phyloP scores from a whole-genome alignment of 2,329 filamentous ascomycete species.

The Helminthosporium solani region DNA sequence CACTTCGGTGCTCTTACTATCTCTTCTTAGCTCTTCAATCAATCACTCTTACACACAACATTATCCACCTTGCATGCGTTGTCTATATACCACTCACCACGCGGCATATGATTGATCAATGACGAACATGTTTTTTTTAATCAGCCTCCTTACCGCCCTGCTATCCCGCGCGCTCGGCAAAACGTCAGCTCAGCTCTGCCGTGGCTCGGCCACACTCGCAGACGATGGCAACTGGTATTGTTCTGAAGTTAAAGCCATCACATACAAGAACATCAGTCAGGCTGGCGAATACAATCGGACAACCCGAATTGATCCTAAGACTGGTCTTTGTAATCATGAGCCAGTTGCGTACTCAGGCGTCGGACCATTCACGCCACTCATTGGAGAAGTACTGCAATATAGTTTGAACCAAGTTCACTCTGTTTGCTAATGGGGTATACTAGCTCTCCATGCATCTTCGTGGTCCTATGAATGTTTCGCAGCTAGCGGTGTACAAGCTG shows the following conservation, averaged over 20 bases:
- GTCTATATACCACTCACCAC: not conserved
- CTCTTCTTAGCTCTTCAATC: not conserved
- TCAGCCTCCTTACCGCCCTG: constrained; percentile 12
- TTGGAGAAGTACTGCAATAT: constrained; percentile 64
- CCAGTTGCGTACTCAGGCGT: constrained; percentile 58
- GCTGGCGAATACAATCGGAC: constrained; percentile 66
- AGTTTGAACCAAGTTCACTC: not conserved
- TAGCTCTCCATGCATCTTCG: constrained; percentile 73
- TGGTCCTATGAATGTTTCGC: constrained; percentile 66
- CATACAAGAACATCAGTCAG: constrained; percentile 63
- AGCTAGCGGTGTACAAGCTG: constrained; percentile 68
- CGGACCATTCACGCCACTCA: constrained; percentile 65
- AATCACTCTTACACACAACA: not conserved
- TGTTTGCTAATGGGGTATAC: constrained; percentile 3
- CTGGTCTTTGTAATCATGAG: constrained; percentile 57
- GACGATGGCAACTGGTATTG: constrained; percentile 66
- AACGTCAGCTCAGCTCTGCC: constrained; percentile 36
- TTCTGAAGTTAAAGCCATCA: constrained; percentile 63
- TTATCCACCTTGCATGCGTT: not conserved
- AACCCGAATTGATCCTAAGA: constrained; percentile 57
- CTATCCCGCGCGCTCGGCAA: constrained; percentile 20
- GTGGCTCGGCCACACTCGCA: constrained; percentile 28
- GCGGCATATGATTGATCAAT: constrained; percentile 8
- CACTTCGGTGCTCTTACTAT: not conserved
- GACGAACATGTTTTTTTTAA: constrained; percentile 21